Base-by-base conservation (phyloP, 257 asterid species). In the Verbena officinalis region DNA sequence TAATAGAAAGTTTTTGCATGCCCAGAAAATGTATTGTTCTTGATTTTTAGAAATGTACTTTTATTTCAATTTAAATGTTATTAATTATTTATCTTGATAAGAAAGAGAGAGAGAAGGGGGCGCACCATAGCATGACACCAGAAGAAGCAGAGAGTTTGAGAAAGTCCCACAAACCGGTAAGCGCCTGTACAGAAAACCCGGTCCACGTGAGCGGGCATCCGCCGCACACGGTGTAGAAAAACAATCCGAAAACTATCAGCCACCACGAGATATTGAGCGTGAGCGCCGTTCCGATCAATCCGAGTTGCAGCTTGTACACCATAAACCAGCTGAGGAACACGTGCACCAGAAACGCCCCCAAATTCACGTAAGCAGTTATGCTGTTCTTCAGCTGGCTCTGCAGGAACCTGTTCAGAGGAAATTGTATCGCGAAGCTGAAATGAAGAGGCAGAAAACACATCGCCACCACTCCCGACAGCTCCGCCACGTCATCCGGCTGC, bases 111-210 rank as follows among this genome's bases (percentile, higher is more conserved):
- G 57, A 40, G 63, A 42, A 7, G 11, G 44, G 2, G 6, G 3
- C 24, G 13, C 70, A 91, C 96, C 98, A 89, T 7, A 92, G 76
- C 98, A 92, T 92, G 81, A 90, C 90, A 0, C 98, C 98, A 14
- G 98, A 93, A 20, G 96, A 86, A 23, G 85, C 79, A 0, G 97
- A 93, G 20, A 93, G 87, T 62, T 90, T 90, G 0, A 84, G 30
- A 52, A 93, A 93, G 1, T 81, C 91, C 97, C 98, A 93, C 27
- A 93, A 75, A 0, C 97, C 99, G 16, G 89, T 46, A 27, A 93
- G 85, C 0, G 99, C 97, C 42, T 93, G 83, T 19, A 34, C 12
- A 51, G 91, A 84, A 36, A 90, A 90, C 1, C 98, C 98, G 0
- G 69, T 19, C 98, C 98, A 93, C 0, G 97, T 75, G 1, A 21